These are phyloP conservation scores for Huntiella abstrusa DNA, from an alignment of 2,329 filamentous ascomycete genomes.

Conservation along the genomic window DNA sequence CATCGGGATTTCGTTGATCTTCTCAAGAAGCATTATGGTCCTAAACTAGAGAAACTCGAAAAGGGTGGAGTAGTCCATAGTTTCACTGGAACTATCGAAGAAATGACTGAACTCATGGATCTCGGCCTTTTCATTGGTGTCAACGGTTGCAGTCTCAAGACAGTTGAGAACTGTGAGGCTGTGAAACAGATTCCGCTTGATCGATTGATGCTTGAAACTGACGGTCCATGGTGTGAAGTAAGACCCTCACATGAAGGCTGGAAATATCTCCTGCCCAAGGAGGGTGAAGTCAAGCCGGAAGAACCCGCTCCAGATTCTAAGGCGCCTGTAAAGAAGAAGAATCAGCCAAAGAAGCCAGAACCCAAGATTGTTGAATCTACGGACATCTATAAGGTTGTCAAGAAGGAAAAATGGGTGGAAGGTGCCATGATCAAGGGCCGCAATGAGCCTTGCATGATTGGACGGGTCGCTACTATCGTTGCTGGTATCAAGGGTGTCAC, in stretches of 20 bases:
- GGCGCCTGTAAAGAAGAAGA: slow-evolving; percentile 15
- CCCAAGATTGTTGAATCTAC: slow-evolving; percentile 50
- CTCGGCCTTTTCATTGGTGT: slow-evolving; percentile 81
- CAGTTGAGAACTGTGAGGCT: slow-evolving; percentile 71
- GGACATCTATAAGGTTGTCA: slow-evolving; percentile 61
- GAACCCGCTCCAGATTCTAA: slow-evolving; percentile 1
- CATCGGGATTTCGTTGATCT: slow-evolving; percentile 66
- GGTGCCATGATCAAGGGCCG: slow-evolving; percentile 84
- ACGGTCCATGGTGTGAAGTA: slow-evolving; percentile 96
- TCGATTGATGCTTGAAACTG: slow-evolving; percentile 81
- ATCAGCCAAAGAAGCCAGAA: slow-evolving; percentile 25
- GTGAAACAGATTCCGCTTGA: slow-evolving; percentile 63
- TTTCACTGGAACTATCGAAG: slow-evolving; percentile 75
- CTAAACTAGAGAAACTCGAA: slow-evolving; percentile 44
- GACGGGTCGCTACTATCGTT: slow-evolving; percentile 71
- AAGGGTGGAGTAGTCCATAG: slow-evolving; percentile 77
- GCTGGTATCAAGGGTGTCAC: slow-evolving; percentile 66
- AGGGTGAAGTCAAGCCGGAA: slow-evolving; percentile 9
- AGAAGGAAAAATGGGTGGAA: slow-evolving; percentile 87
- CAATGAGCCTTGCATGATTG: slow-evolving; percentile 81
- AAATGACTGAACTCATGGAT: slow-evolving; percentile 63
- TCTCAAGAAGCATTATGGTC: slow-evolving; percentile 38
- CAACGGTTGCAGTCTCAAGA: slow-evolving; percentile 95
- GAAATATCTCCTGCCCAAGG: slow-evolving; percentile 35
- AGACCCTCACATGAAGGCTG: slow-evolving; percentile 72